Conservation (phyloP, 306 rosid genomes). For the Abrus precatorius region DNA sequence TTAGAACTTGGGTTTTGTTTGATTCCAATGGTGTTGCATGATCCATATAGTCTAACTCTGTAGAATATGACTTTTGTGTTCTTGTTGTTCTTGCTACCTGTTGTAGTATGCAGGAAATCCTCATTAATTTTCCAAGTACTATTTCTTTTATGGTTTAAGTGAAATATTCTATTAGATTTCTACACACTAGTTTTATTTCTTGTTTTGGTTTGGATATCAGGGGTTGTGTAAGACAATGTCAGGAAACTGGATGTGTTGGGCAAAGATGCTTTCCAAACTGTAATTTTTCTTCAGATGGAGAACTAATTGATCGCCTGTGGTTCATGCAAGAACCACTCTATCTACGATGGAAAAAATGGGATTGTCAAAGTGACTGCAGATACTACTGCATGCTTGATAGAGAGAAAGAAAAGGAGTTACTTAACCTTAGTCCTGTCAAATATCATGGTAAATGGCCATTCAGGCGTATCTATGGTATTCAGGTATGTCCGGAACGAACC, state of each 20-base stretch:
- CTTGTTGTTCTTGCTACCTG: too few relatives aligned
- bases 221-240: slow-evolving; percentile 70
- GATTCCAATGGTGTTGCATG: too few relatives aligned
- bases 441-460: slow-evolving; percentile 96
- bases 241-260: slow-evolving; percentile 80
- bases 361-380: slow-evolving; percentile 79
- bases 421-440: slow-evolving; percentile 65
- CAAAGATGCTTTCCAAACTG: slow-evolving; percentile 71
- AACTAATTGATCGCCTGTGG: slow-evolving; percentile 65
- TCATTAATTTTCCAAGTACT: background rate
- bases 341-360: slow-evolving; percentile 81
- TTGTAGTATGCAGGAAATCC: background rate
- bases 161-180: slow-evolving; percentile 4
- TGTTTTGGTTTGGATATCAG: slow-evolving; percentile 51
- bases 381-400: slow-evolving; percentile 81
- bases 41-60: too few relatives aligned
- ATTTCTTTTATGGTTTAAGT: background rate
- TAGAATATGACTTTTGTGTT: too few relatives aligned
- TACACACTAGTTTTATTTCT: background rate
- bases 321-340: slow-evolving; percentile 77
- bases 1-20: too few relatives aligned
- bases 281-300: slow-evolving; percentile 64
- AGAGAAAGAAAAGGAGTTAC: slow-evolving; percentile 69
- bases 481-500: slow-evolving; percentile 62
- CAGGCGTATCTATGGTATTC: slow-evolving; percentile 76